phyloP scores from a whole-genome alignment of 768 basidiomycete genomes.

The Cantharellus anzutake region DNA sequence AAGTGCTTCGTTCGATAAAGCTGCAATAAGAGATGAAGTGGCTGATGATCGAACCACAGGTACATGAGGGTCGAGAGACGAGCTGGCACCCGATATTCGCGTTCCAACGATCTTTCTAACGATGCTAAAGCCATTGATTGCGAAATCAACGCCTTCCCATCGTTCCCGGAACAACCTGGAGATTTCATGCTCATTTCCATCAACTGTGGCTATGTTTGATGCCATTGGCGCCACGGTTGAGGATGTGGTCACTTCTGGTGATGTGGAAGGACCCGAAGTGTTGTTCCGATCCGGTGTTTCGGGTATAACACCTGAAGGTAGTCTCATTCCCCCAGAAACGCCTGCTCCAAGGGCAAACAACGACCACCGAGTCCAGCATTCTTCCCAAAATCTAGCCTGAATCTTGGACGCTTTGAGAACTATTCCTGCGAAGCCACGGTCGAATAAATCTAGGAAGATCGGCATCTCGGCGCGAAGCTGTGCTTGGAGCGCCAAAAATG shows the following conservation, averaged over 20 bases:
- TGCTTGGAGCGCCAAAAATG: slow-evolving; percentile 57
- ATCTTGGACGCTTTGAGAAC: slow-evolving; percentile 33
- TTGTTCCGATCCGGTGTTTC: not conserved
- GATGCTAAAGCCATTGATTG: not conserved
- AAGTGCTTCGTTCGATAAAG: not conserved
- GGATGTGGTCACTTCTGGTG: too few relatives aligned
- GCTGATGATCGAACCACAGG: not conserved
- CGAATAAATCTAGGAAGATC: slow-evolving; percentile 34
- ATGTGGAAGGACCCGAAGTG: too few relatives aligned
- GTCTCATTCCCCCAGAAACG: not conserved
- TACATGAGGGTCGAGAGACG: not conserved
- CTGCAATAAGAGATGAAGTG: not conserved
- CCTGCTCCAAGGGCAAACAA: not conserved
- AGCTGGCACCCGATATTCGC: too few relatives aligned
- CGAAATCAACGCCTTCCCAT: not conserved
- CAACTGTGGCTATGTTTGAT: too few relatives aligned
- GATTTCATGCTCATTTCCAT: not conserved
- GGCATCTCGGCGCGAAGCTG: slow-evolving; percentile 60
- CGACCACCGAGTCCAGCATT: not conserved
- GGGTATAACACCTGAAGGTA: not conserved
- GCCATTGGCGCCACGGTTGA: too few relatives aligned
- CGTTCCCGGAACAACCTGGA: not conserved
- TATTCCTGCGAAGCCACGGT: slow-evolving; percentile 36
- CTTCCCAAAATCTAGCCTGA: slow-evolving; percentile 37
- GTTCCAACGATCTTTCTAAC: not conserved